Evolutionary conservation across 2,329 filamentous ascomycete species (phyloP), one percentile per base, ranked within the genome.

Genomic region (Calycina marina): DNA sequence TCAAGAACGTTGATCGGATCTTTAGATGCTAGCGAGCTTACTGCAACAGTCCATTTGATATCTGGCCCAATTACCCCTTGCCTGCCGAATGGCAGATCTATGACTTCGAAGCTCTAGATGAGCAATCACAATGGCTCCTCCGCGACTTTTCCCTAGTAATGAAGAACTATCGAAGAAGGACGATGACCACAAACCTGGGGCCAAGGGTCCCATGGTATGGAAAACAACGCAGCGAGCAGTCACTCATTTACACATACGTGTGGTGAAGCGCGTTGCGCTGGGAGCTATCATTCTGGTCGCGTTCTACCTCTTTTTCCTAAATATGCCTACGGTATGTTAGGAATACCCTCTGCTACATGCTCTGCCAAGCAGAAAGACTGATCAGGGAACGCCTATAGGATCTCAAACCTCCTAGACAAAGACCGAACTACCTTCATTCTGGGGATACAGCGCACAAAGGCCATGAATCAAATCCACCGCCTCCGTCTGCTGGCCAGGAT

Each of bases 111-210:
- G 44, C 42, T 47, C 42, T 39, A 14, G 35, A 41, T 35, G 43
- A 44, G 43, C 36, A 40, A 43, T 8, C 27, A 29, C 28, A 25
- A 62, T 62, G 59, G 42, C 50, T 32, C 43, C 51, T 30, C 40
- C 54, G 53, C 53, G 53, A 44, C 50, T 61, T 13, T 59, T 66
- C 40, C 51, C 58, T 14, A 61, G 57, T 36, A 72, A 77, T 48
- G 69, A 72, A 55, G 70, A 76, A 59, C 60, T 73, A 37, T 71
- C 69, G 36, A 77, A 76, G 55, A 70, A 69, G 49, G 65, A 77
- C 52, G 72, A 77, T 51, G 69, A 75, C 51, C 66, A 69, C 51
- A 60, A 55, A 38, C 58, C 57, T 5, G 47, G 47, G 11, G 41
- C 44, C 31, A 48, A 44, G 25, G 42, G 26, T 25, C 40, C 47